Conservation (phyloP, 352 stramenopile genomes). For the Aphanomyces astaci region DNA sequence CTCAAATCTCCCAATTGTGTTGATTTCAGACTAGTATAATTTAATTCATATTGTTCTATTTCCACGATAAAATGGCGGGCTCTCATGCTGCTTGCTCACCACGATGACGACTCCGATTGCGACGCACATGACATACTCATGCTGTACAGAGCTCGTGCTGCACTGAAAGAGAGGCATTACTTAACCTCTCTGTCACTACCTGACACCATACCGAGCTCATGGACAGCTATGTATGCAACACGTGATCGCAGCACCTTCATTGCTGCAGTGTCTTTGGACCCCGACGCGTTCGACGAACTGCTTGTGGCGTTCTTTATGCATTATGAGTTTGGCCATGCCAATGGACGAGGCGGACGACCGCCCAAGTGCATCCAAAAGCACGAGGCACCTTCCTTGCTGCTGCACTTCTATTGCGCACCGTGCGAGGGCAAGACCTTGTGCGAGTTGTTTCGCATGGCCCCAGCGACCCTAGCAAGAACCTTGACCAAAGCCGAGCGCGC, state of each 20-base stretch:
- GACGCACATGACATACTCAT: background rate
- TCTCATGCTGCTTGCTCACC: background rate
- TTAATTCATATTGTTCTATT: background rate
- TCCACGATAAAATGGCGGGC: background rate
- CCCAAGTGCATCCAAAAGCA: slow-evolving; percentile 21
- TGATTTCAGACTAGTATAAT: background rate
- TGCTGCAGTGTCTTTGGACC: background rate
- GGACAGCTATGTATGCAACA: background rate
- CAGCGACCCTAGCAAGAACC: background rate
- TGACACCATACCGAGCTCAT: background rate
- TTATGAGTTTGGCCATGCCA: background rate
- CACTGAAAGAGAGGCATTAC: background rate
- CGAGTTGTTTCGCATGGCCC: slow-evolving; percentile 12
- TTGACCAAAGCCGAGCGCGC: background rate
- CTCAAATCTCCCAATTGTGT: background rate
- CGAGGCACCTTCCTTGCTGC: slow-evolving; percentile 11
- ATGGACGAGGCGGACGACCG: slow-evolving; percentile 7
- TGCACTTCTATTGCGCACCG: slow-evolving; percentile 22
- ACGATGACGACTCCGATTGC: background rate
- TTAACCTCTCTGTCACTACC: background rate
- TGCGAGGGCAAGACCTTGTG: slow-evolving; percentile 18
- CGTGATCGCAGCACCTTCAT: background rate
- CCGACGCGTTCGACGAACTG: background rate
- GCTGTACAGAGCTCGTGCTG: background rate
- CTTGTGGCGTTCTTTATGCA: background rate